Evolutionary conservation across 106 monocot genomes (phyloP), one percentile per base, ranked within the genome.

Genomic region (Amphibolis antarctica): DNA sequence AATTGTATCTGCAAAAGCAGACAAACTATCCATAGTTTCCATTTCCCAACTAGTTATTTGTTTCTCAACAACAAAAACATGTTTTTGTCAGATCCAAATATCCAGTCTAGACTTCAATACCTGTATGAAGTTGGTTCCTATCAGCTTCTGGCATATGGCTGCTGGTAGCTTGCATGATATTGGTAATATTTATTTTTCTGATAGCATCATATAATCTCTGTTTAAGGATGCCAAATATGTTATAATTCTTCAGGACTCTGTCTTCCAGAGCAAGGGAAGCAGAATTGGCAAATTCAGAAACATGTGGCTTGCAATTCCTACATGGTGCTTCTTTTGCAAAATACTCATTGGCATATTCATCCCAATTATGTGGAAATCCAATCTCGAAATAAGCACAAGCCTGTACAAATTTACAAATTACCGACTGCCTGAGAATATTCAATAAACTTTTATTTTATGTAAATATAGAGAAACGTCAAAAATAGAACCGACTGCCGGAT

Each of bases 341-440:
- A 46, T 63, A 63, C 12, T 47, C 26, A 63, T 13, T 47, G 12
- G 46, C 15, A 47, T 63, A 47, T 63, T 21, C 43, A 22, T 63
- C 63, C 46, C 46, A 63, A 47, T 63, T 46, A 21, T 25, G 24
- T 44, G 63, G 63, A 63, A 63, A 63, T 0, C 63, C 63, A 19
- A 46, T 47, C 25, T 19, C 12, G 25, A 63, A 63, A 63, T 63
- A 10, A 46, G 46, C 12, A 63, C 46, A 63, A 63, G 28, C 63
- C 63, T 63, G 63, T 26, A 46, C 14, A 46, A n/a, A 26, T 42
- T 19, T n/a, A n/a, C n/a, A n/a, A n/a, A n/a, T n/a, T n/a, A n/a
- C n/a, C n/a, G n/a, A 63, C 19, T n/a, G 19, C 1, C 46, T 26
- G 44, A 25, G 31, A 6, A 59, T 30, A 59, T 25, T 28, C 18